Percentiles rank a stretch among this genome's conserved stretches.
phyloP scores from a whole-genome alignment of 2,329 filamentous ascomycete genomes.

The Aspergillus aculeatus region DNA sequence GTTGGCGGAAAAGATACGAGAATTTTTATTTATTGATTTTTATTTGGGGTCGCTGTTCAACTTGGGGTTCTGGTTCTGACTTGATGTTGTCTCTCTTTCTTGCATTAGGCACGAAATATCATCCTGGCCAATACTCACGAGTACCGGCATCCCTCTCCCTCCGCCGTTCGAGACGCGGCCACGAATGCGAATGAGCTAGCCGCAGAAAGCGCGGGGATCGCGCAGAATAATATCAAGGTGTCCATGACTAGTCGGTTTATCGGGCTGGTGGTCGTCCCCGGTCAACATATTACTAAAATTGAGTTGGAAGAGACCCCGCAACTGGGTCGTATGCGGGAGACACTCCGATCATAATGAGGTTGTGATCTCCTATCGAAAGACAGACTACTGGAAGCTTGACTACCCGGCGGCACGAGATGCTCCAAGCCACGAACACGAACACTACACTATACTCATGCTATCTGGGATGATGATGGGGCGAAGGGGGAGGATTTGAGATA shows the following conservation, averaged over 20 bases:
- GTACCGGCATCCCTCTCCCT: constrained; percentile 71
- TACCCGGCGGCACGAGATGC: neutral
- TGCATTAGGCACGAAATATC: constrained; percentile 74
- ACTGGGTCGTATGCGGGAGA: constrained; percentile 21
- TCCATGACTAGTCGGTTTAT: constrained; percentile 84
- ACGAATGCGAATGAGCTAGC: constrained; percentile 32
- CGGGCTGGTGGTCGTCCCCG: constrained; percentile 85
- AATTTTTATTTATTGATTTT: too few relatives aligned
- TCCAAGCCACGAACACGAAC: neutral
- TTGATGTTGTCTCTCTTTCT: neutral
- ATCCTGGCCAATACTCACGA: constrained; percentile 85
- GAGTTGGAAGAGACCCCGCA: constrained; percentile 69
- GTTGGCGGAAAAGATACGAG: constrained; percentile 4
- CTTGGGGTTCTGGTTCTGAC: neutral
- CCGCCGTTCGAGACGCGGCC: constrained; percentile 45
- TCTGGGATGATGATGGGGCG: neutral
- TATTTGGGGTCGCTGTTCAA: constrained; percentile 12
- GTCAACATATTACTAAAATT: constrained; percentile 79
- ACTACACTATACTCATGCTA: neutral
- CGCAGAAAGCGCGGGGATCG: constrained; percentile 16
- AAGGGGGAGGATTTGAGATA: neutral
- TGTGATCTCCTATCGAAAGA: neutral
- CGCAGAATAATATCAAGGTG: constrained; percentile 50
- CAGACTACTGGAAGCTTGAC: neutral
- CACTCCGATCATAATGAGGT: constrained; percentile 17